Evolutionary conservation across 352 stramenopile genomes (phyloP).

Genomic region (Phytophthora idaei): DNA sequence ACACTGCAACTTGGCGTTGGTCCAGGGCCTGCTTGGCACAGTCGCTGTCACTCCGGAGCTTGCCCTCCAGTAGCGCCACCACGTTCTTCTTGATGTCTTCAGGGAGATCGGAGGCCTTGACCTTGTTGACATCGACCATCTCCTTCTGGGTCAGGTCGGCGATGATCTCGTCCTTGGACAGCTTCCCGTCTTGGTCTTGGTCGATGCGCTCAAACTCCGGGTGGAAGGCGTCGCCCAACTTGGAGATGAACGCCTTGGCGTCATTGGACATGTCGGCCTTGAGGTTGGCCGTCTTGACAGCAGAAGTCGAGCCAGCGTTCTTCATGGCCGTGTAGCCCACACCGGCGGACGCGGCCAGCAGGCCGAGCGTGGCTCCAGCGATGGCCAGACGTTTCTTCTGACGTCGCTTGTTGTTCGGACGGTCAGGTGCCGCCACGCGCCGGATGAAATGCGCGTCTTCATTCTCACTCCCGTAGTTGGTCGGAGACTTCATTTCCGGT

Average conservation of each 20-base stretch:
- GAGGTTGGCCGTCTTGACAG: conserved; percentile 21
- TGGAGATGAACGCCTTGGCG: conserved; percentile 38
- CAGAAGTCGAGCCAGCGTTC: conserved; percentile 2
- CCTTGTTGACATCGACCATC: conserved; percentile 17
- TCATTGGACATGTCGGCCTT: conserved; percentile 17
- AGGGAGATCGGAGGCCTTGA: conserved; percentile 21
- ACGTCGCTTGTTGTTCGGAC: conserved; percentile 42
- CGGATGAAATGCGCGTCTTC: conserved; percentile 67
- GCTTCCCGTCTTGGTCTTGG: conserved; percentile 26
- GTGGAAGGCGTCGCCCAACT: conserved; percentile 47
- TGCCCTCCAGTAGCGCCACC: conserved; percentile 16
- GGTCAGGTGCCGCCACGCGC: conserved; percentile 57
- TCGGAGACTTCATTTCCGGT: conserved; percentile 63
- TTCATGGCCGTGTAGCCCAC: conserved; percentile 53
- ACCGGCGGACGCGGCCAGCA: conserved; percentile 48
- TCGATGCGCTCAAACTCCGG: conserved; percentile 47
- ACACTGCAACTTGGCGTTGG: conserved; percentile 5
- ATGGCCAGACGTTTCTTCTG: conserved; percentile 59
- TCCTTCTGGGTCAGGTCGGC: conserved; percentile 23
- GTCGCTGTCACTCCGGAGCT: conserved; percentile 27
- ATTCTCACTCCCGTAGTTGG: conserved; percentile 66
- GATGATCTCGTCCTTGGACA: conserved; percentile 23
- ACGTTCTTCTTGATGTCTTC: conserved; percentile 27
- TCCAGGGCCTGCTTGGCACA: conserved; percentile 22
- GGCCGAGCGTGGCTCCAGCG: conserved; percentile 47